Conservation (phyloP, 2,329 filamentous ascomycete genomes). For the Ophiostoma quercus region DNA sequence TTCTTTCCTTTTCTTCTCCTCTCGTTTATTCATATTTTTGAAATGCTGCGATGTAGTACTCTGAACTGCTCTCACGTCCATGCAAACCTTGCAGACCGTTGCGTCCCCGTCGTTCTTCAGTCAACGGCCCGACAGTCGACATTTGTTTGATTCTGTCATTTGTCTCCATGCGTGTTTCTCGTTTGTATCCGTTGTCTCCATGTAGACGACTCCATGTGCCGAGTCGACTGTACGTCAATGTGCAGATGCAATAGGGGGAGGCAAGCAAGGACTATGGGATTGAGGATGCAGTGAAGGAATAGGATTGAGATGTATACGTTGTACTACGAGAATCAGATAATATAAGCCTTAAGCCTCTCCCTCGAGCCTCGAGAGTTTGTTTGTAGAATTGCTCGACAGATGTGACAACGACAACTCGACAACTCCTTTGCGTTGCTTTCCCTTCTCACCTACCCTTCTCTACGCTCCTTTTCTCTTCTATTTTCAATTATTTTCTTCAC, state of each 20-base stretch:
- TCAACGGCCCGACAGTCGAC: too few relatives aligned
- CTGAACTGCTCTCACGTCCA: neutral
- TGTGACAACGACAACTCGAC: slow-evolving; percentile 1
- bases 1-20: neutral
- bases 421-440: neutral
- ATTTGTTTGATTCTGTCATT: too few relatives aligned
- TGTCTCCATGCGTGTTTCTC: too few relatives aligned
- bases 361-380: neutral
- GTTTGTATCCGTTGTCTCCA: too few relatives aligned
- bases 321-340: neutral
- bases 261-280: neutral
- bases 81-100: neutral
- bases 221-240: neutral
- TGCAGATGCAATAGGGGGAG: neutral
- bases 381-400: neutral
- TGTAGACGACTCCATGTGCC: neutral
- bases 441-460: neutral
- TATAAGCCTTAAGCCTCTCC: neutral
- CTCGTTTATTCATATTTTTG: neutral
- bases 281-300: neutral
- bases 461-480: neutral
- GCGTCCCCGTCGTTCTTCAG: too few relatives aligned
- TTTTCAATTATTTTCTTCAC: neutral
- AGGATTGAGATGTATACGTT: too few relatives aligned
- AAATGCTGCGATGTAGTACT: neutral